Base-by-base conservation (phyloP, 371 early-diverging fungal genomes). In the Basidiobolus meristosporus region DNA sequence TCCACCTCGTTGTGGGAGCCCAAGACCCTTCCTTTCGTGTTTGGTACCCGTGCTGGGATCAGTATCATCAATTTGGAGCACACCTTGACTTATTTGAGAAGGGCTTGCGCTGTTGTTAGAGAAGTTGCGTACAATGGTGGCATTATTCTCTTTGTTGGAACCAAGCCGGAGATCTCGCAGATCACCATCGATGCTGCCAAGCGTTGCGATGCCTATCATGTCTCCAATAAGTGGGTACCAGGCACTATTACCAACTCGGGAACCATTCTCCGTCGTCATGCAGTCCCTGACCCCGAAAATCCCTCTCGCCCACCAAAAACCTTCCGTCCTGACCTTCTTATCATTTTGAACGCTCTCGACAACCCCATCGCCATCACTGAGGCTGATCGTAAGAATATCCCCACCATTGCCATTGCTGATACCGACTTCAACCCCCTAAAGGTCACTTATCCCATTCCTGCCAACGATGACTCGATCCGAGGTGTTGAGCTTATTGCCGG, bases 381-480 rank as follows among this genome's bases (percentile, higher is more conserved):
- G 53, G 80, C 90, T 15, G 70, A 76, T 40, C 54, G 68, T 38
- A 58, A 68, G 51, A 72, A 79, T 45, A 75, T 95, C 30, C 96
- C 97, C 20, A 82, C 90, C 15, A 77, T 96, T 37, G 90, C 82
- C 34, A 63, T 96, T 40, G 73, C 82, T 32, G 97, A 96, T 52
- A 88, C 92, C 30, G 87, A 96, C 60, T 79, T 74, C 47, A 83
- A 93, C 54, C 93, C 97, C 33, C 63, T 71, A 12, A 50, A 48
- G 12, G 89, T 93, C 28, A 79, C 88, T 5, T 96, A 91, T 57
- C 87, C 92, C n/a, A 87, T 96, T 31, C 92, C 97, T 1, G 95
- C 79, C 32, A 95, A 96, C 57, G 97, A 96, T 50, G 96, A 96
- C 54, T 70, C 82, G 0, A 53, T 82, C 21, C 59, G 73, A 11